Evolutionary conservation across 108 stramenopile genomes (phyloP).

Genomic region (Cyclotella baltica): DNA sequence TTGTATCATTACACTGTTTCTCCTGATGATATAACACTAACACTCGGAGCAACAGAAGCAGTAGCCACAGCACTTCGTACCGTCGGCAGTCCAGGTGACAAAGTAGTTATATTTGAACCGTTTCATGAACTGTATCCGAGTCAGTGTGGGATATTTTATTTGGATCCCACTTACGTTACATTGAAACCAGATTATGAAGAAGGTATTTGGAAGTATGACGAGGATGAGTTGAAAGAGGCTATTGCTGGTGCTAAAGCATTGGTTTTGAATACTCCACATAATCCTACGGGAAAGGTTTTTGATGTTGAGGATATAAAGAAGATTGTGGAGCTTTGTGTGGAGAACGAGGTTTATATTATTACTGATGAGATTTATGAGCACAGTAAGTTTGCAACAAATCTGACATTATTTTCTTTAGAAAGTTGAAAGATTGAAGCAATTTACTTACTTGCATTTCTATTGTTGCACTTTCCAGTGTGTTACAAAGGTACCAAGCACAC

Average conservation of each 20-base stretch:
- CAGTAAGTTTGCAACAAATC: constrained; percentile 28
- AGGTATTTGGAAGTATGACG: constrained; percentile 59
- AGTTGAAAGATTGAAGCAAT: too few species aligned
- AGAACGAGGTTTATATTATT: constrained; percentile 70
- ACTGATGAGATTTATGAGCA: constrained; percentile 86
- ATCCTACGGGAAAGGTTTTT: constrained; percentile 95
- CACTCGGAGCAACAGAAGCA: constrained; percentile 78
- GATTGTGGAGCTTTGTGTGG: constrained; percentile 64
- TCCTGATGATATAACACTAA: constrained; percentile 65
- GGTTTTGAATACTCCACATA: constrained; percentile 95
- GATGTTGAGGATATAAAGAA: constrained; percentile 68
- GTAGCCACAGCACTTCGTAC: constrained; percentile 71
- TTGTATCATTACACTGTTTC: constrained; percentile 63
- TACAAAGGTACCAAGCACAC: constrained; percentile 46
- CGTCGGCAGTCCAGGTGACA: constrained; percentile 70
- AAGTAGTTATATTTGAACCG: constrained; percentile 75
- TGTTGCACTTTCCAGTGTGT: constrained; percentile 30
- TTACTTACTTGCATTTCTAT: not conserved
- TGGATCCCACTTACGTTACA: constrained; percentile 67
- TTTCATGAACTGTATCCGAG: constrained; percentile 80
- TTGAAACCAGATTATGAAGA: constrained; percentile 40
- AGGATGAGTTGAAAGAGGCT: constrained; percentile 61
- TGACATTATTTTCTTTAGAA: too few species aligned
- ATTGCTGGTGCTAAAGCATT: constrained; percentile 64
- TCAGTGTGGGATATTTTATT: constrained; percentile 71